phyloP scores from a whole-genome alignment of 345 rosid genomes.

The Turritis glabra region DNA sequence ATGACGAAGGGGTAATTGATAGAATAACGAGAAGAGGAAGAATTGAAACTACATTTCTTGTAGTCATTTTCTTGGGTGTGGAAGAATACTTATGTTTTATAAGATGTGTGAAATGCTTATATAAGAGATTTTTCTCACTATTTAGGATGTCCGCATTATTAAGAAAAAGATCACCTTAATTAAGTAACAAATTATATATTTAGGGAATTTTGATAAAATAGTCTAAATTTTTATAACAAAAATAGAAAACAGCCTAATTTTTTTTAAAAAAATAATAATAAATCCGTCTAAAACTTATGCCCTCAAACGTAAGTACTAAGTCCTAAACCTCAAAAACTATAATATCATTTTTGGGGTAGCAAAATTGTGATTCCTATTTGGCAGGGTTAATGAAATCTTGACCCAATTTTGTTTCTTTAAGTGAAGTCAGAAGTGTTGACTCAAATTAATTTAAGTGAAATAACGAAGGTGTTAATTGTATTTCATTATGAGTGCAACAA shows the following conservation, averaged over 20 bases:
- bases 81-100: neutral
- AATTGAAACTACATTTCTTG: slow-evolving; percentile 1
- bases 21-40: slow-evolving; percentile 17
- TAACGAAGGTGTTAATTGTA: too few species aligned
- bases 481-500: too few species aligned
- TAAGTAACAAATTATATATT: neutral
- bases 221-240: neutral
- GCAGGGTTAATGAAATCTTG: neutral
- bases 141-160: neutral
- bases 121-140: neutral
- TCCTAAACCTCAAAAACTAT: neutral
- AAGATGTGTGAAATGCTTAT: neutral
- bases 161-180: neutral
- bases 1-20: slow-evolving; percentile 15
- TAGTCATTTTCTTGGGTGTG: slow-evolving; percentile 7
- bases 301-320: neutral
- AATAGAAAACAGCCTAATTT: neutral
- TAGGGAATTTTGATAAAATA: neutral
- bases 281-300: neutral
- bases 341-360: neutral
- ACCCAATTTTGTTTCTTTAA: too few species aligned
- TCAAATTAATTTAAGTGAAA: too few species aligned
- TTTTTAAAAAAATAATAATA: too few species aligned
- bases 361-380: neutral
- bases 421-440: too few species aligned